These are phyloP conservation scores for Fistulina hepatica DNA, from an alignment of 1,284 basidiomycete species.

Conservation along the genomic window DNA sequence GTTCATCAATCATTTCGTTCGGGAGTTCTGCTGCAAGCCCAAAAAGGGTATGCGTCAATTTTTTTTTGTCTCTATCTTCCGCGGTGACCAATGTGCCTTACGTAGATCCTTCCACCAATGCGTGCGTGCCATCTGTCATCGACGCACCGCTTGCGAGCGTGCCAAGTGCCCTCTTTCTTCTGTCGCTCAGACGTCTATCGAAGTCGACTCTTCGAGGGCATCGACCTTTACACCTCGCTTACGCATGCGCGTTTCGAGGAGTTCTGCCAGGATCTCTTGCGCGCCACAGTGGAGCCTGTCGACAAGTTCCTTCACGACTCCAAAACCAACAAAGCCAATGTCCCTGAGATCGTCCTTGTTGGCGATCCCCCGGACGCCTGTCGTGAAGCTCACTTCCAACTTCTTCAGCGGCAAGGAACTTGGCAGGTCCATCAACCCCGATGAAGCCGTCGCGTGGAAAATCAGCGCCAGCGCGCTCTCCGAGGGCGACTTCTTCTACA, in stretches of 20 bases:
- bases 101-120: slow-evolving; percentile 58
- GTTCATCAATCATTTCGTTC: slow-evolving; percentile 72
- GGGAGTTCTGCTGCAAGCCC: slow-evolving; percentile 65
- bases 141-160: slow-evolving; percentile 31
- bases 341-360: slow-evolving; percentile 80
- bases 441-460: slow-evolving; percentile 91
- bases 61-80: too few relatives aligned
- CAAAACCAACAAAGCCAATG: slow-evolving; percentile 51
- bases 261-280: slow-evolving; percentile 63
- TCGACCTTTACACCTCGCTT: slow-evolving; percentile 64
- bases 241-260: slow-evolving; percentile 71
- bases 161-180: slow-evolving; percentile 66
- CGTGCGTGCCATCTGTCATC: slow-evolving; percentile 58
- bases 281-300: slow-evolving; percentile 62
- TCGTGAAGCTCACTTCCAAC: slow-evolving; percentile 78
- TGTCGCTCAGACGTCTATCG: slow-evolving; percentile 58
- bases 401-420: slow-evolving; percentile 81
- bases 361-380: slow-evolving; percentile 88
- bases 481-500: not conserved
- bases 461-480: too few relatives aligned
- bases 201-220: slow-evolving; percentile 67
- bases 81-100: too few relatives aligned
- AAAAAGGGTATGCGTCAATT: too few relatives aligned
- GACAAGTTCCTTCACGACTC: slow-evolving; percentile 66
- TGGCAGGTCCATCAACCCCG: slow-evolving; percentile 79